Evolutionary conservation across 2,329 filamentous ascomycete species (phyloP), one percentile per base, ranked within the genome.

Genomic region (Aspergillus quadrilineatus): DNA sequence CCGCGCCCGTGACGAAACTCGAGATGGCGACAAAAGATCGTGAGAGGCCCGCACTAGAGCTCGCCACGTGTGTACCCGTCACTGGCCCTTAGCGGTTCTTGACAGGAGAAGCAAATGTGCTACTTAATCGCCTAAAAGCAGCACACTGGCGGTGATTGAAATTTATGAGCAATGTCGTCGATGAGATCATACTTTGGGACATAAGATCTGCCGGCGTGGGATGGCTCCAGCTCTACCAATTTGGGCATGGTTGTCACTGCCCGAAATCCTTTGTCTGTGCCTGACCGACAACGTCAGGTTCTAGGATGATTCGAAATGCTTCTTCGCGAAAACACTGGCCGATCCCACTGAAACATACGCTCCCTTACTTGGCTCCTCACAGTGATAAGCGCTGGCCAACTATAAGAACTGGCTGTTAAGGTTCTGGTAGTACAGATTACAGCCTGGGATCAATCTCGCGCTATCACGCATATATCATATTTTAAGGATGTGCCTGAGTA

Each of bases 1-100:
- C 55, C 55, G 44, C 37, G 39, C 49, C 39, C 22, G 49, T 46
- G 45, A 43, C 49, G 55, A 53, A 56, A 41, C 37, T 53, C 47
- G 36, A 48, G 36, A 51, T 37, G 49, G 39, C 17, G 45, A 53
- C 17, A 42, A 49, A 52, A 49, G 48, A 53, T 43, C 17, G 15
- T 46, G 32, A 17, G 39, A 48, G 44, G 39, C 36, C 50, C 49
- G 50, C 50, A 53, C 50, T 53, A 53, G 26, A 44, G 50, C 29
- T 53, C n/a, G 50, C 44, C 55, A 57, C 55, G 55, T 57, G 55
- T 57, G 55, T 50, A 4, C 39, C 45, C 32, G 50, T 53, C 45
- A 57, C 55, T 57, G 55, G 55, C 45, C 48, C 30, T 53, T 28
- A 22, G 7, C 34, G 3, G 37, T 8, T 48, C 12, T 48, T 17